A percentile compares a stretch with the other conserved stretches of the same genome.
phyloP scores from a whole-genome alignment of 805 yeast species.

The Wickerhamomyces xylosicus region DNA sequence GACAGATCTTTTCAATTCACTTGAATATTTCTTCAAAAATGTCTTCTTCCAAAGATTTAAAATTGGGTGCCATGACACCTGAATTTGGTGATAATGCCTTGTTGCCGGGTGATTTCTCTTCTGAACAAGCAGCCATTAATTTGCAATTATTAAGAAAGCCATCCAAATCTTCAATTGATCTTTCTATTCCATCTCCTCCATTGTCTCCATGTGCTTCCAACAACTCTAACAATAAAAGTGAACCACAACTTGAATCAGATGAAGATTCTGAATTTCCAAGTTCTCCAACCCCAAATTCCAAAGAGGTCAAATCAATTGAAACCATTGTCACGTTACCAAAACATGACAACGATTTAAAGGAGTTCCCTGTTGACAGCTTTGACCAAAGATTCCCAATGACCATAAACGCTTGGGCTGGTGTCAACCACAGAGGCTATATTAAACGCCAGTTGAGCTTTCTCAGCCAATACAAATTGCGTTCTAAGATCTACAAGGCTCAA shows the following conservation, averaged over 20 bases:
- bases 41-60: constrained; percentile 6
- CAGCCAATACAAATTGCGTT: constrained; percentile 30
- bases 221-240: too few species aligned
- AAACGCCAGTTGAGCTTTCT: constrained; percentile 40
- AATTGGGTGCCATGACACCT: constrained; percentile 18
- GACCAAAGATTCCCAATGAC: constrained; percentile 32
- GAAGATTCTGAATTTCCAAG: constrained; percentile 1
- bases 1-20: neutral
- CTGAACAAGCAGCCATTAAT: constrained; percentile 1
- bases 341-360: constrained; percentile 9
- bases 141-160: constrained; percentile 13
- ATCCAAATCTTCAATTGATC: constrained; percentile 19
- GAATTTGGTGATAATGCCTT: constrained; percentile 9
- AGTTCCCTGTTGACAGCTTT: constrained; percentile 40
- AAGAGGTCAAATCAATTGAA: constrained; percentile 9
- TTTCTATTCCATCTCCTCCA: constrained; percentile 34
- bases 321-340: constrained; percentile 10
- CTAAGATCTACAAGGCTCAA: constrained; percentile 16
- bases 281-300: constrained; percentile 6
- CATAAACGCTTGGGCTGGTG: constrained; percentile 40
- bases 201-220: constrained; percentile 28
- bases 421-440: constrained; percentile 34
- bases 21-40: neutral
- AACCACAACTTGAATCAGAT: neutral
- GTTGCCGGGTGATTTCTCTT: constrained; percentile 4